Conservation (phyloP, 352 stramenopile species). For the Globisporangium emineosum region DNA sequence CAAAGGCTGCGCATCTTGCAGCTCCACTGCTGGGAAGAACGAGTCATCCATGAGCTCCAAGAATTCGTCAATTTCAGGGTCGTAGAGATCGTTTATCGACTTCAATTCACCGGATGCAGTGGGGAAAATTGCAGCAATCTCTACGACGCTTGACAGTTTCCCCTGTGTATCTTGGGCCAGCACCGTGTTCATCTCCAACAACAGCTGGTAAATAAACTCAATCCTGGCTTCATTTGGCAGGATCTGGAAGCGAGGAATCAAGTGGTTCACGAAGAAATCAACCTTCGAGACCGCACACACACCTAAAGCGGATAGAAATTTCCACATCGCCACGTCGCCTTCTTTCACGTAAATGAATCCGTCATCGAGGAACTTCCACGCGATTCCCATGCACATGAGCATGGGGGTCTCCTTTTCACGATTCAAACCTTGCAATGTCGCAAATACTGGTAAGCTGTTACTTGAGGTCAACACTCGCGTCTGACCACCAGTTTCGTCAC, state of each 20-base stretch:
- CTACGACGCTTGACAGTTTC: conserved; percentile 36
- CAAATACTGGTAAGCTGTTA: conserved; percentile 24
- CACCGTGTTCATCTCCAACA: conserved; percentile 38
- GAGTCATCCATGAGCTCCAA: conserved; percentile 61
- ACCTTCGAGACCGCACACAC: conserved; percentile 37
- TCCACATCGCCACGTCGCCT: conserved; percentile 26
- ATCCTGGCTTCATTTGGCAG: conserved; percentile 28
- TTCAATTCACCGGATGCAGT: conserved; percentile 51
- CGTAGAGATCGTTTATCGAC: conserved; percentile 60
- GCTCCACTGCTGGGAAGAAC: conserved; percentile 59
- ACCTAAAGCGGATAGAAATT: conserved; percentile 32
- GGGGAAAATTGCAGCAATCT: conserved; percentile 57
- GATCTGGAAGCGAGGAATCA: conserved; percentile 48
- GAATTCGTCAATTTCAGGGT: conserved; percentile 73
- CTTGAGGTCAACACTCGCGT: conserved; percentile 9
- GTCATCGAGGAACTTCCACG: conserved; percentile 43
- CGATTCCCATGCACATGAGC: conserved; percentile 41
- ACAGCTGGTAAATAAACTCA: conserved; percentile 40
- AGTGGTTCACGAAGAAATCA: conserved; percentile 43
- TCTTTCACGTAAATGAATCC: conserved; percentile 50
- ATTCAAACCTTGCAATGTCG: conserved; percentile 25
- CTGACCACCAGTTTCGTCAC: conserved; percentile 7
- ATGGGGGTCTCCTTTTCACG: conserved; percentile 16
- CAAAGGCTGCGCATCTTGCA: conserved; percentile 54
- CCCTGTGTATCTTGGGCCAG: conserved; percentile 40